Evolutionary conservation across 179 eudicot species (phyloP), one percentile per base, ranked within the genome.

Genomic region (Drosera spatulata): DNA sequence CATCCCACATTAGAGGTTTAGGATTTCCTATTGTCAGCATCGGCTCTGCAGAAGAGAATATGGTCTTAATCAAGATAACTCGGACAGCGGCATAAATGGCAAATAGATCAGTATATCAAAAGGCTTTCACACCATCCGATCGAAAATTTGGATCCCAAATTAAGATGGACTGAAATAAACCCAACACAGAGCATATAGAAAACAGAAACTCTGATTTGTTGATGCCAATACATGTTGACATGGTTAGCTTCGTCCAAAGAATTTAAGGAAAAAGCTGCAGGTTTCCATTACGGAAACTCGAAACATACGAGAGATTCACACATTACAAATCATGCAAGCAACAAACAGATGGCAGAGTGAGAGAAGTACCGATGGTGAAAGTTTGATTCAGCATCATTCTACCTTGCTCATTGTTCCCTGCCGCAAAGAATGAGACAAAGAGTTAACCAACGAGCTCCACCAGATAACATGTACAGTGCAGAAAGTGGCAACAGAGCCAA

Each of bases 11-110:
- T 12, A 84, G 63, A 9, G 89, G 87, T 44, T 84, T 71, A 69
- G 68, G 80, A 75, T 93, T 88, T 41, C 95, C 99, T 3, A 84
- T 72, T 38, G 96, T 93, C 63, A 93, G 66, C 99, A 93, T 88
- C 5, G 99, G 99, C 65, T 93, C 99, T 93, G 87, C 73, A 68
- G 47, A 43, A 59, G 56, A 2, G 12, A 41, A n/a, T 9, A 41
- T 8, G 3, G 1, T 14, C 6, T 52, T 52, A 52, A 33, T 52
- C 53, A 50, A 50, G 22, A 50, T 2, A 43, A 7, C 45, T 4
- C 45, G 45, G 45, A 4, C 45, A 52, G 15, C 14, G 37, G 8
- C 55, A 52, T 8, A 2, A 52, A 2, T n/a, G 14, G 12, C 55
- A 5, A 52, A 11, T 1, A 52, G 15, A n/a, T 8, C 33, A 14